Evolutionary conservation across 1,284 basidiomycete species (phyloP).

Genomic region (Puccinia horiana): DNA sequence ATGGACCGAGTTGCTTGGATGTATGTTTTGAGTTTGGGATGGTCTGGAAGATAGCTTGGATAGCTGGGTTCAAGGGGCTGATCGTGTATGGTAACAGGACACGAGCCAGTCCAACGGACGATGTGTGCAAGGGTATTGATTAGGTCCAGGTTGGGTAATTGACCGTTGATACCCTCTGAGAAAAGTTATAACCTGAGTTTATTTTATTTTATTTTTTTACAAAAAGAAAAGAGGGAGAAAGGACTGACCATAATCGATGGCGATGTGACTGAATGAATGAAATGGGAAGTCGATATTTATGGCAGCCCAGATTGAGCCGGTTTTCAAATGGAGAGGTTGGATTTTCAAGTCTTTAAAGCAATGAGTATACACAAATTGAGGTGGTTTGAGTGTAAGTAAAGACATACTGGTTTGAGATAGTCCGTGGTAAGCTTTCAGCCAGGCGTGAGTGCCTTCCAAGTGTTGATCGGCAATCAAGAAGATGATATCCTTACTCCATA

Average conservation of each 20-base stretch:
- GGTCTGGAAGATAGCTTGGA: constrained; percentile 32
- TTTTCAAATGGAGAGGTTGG: constrained; percentile 67
- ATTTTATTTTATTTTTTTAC: not conserved
- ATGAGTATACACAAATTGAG: not conserved
- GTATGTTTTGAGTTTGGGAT: constrained; percentile 63
- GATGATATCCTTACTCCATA: constrained; percentile 91
- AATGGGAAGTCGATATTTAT: constrained; percentile 92
- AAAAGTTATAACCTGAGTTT: no score
- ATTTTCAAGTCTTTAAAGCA: constrained; percentile 66
- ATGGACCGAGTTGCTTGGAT: constrained; percentile 68
- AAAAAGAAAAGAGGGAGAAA: not conserved
- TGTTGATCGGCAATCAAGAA: constrained; percentile 87
- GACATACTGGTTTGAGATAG: constrained; percentile 62
- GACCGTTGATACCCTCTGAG: constrained; percentile 88
- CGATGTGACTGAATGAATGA: constrained; percentile 91
- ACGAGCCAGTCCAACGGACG: constrained; percentile 66
- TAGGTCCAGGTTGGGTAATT: constrained; percentile 92
- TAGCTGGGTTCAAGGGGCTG: not conserved
- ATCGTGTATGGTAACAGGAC: constrained; percentile 16
- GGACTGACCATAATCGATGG: constrained; percentile 78
- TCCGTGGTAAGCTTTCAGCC: constrained; percentile 80
- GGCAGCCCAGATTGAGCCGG: constrained; percentile 87
- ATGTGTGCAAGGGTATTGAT: constrained; percentile 80
- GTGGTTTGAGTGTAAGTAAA: not conserved
- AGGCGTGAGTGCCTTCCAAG: constrained; percentile 87